Conservation (phyloP, 495 filamentous ascomycete species). For the Massariosphaeria phaeospora region DNA sequence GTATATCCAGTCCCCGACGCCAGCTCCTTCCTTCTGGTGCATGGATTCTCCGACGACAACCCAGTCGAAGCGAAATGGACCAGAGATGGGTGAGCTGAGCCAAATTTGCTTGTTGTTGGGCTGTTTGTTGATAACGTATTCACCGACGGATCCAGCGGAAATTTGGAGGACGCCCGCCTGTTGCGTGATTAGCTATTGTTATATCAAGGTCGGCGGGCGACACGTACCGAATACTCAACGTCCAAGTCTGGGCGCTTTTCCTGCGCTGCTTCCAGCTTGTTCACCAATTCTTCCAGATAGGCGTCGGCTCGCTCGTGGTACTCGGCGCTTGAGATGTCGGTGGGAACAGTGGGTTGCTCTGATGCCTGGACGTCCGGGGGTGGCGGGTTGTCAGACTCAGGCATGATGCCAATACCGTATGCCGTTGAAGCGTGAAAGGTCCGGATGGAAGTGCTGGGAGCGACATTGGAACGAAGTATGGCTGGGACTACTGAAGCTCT, state of each 20-base stretch:
- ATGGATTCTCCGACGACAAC: conserved; percentile 64
- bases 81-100: conserved; percentile 87
- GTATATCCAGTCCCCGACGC: conserved; percentile 75
- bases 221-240: conserved; percentile 55
- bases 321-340: conserved; percentile 65
- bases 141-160: conserved; percentile 57
- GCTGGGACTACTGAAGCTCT: background rate
- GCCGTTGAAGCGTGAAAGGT: conserved; percentile 18
- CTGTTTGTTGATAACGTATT: conserved; percentile 94
- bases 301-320: conserved; percentile 68
- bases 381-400: conserved; percentile 37
- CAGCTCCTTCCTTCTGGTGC: conserved; percentile 68
- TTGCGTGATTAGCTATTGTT: conserved; percentile 7
- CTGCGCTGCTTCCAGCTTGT: conserved; percentile 41
- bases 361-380: conserved; percentile 30
- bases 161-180: conserved; percentile 84
- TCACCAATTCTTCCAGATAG: conserved; percentile 53
- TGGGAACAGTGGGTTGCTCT: conserved; percentile 43
- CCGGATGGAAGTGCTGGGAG: background rate
- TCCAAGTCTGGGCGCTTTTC: conserved; percentile 60
- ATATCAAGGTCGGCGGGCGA: background rate
- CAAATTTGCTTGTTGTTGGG: conserved; percentile 97
- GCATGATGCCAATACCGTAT: conserved; percentile 36
- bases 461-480: background rate
- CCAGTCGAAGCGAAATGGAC: conserved; percentile 90